Conservation (phyloP, 1,139 yeast genomes). For the Yamadazyma spencermartinsiae region DNA sequence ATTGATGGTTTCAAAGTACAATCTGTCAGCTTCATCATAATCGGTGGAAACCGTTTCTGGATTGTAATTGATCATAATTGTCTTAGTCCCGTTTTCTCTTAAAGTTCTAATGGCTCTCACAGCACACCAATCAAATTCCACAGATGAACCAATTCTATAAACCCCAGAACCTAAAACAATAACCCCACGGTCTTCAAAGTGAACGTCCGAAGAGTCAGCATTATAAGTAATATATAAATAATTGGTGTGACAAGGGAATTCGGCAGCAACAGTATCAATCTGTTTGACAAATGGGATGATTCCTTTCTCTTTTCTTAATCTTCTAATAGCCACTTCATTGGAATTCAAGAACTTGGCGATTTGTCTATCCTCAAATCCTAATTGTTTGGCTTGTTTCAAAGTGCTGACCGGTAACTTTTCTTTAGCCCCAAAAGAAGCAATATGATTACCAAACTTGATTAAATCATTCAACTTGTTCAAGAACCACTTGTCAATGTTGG, state of each 20-base stretch:
- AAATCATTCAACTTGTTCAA: constrained; percentile 78
- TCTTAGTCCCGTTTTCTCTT: constrained; percentile 83
- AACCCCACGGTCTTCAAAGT: constrained; percentile 82
- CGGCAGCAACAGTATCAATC: constrained; percentile 98
- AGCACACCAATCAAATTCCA: constrained; percentile 96
- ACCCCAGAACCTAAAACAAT: constrained; percentile 95
- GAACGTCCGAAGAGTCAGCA: constrained; percentile 85
- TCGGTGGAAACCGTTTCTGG: constrained; percentile 99
- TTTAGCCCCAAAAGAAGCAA: constrained; percentile 58
- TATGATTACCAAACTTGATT: constrained; percentile 65
- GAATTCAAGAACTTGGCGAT: constrained; percentile 88
- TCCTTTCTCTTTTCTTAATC: constrained; percentile 85
- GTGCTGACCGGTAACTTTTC: constrained; percentile 60
- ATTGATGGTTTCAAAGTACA: constrained; percentile 94
- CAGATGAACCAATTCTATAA: constrained; percentile 92
- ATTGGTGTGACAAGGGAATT: constrained; percentile 96
- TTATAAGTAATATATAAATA: constrained; percentile 94
- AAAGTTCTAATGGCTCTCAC: constrained; percentile 93
- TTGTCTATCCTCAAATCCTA: constrained; percentile 97
- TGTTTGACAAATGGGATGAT: constrained; percentile 93
- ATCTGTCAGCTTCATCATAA: constrained; percentile 96
- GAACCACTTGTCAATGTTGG: constrained; percentile 97
- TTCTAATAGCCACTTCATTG: constrained; percentile 90
- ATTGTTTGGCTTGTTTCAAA: constrained; percentile 88
- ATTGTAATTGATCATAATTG: constrained; percentile 96